Evolutionary conservation across 768 basidiomycete species (phyloP).

Genomic region (Mycena alexandri): DNA sequence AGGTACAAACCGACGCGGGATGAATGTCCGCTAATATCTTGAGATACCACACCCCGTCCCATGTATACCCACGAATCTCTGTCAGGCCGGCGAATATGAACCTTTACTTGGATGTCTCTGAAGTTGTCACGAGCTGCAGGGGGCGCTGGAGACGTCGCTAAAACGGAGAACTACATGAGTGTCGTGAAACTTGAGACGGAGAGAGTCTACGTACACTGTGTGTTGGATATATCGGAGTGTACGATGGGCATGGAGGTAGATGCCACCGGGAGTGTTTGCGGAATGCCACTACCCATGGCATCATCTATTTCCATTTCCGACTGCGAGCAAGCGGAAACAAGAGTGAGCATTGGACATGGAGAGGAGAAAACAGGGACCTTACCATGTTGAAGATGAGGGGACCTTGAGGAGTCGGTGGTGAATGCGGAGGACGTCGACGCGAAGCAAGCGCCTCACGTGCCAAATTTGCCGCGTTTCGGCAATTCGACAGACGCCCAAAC

Average conservation of each 20-base stretch:
- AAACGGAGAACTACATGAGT: conserved; percentile 4
- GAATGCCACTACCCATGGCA: conserved; percentile 40
- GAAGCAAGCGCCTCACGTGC: too few species aligned
- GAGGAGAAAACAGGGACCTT: background rate
- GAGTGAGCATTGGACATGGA: background rate
- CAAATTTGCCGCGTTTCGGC: too few species aligned
- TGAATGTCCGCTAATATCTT: conserved; percentile 80
- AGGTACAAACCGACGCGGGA: conserved; percentile 80
- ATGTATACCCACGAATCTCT: conserved; percentile 86
- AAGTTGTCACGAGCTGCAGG: conserved; percentile 66
- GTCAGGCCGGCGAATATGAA: conserved; percentile 85
- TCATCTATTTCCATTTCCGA: conserved; percentile 58
- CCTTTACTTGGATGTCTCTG: conserved; percentile 86
- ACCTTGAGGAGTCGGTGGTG: too few species aligned
- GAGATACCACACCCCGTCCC: conserved; percentile 81
- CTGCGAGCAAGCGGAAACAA: conserved; percentile 5
- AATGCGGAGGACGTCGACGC: too few species aligned
- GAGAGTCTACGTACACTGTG: conserved; percentile 30
- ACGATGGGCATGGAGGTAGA: conserved; percentile 31
- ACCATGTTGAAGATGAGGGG: conserved; percentile 22
- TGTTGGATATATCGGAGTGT: conserved; percentile 37
- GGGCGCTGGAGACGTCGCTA: conserved; percentile 35
- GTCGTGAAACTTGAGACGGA: conserved; percentile 3
- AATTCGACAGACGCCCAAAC: too few species aligned
- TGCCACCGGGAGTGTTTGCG: conserved; percentile 35